A percentile compares a stretch with the other conserved stretches of the same genome.
Evolutionary conservation across 768 basidiomycete genomes (phyloP).

Genomic region (Lactarius sp.): DNA sequence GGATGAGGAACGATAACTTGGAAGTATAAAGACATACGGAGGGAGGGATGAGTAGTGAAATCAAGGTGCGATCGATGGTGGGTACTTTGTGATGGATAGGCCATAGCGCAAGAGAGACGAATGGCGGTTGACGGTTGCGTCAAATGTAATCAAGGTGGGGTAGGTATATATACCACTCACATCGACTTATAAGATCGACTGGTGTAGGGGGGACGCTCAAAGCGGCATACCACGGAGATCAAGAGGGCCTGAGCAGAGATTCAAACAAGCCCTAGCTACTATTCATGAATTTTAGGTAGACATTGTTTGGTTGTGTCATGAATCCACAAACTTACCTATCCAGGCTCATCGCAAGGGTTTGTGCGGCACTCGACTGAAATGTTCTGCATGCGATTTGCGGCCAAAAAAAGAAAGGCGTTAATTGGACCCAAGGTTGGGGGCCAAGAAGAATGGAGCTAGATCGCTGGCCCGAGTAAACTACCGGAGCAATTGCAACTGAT

Average conservation of each 20-base stretch:
- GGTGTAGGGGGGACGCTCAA: slow-evolving; percentile 10
- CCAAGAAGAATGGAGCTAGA: slow-evolving; percentile 19
- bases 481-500: slow-evolving; percentile 9
- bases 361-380: not conserved
- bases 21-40: slow-evolving; percentile 12
- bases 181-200: slow-evolving; percentile 18
- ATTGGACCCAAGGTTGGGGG: slow-evolving; percentile 10
- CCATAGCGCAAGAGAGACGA: slow-evolving; percentile 10
- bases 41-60: slow-evolving; percentile 23
- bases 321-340: slow-evolving; percentile 19
- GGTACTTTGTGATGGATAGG: slow-evolving; percentile 13
- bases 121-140: slow-evolving; percentile 7
- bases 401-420: slow-evolving; percentile 1
- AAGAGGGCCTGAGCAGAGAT: slow-evolving; percentile 4
- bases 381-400: slow-evolving; percentile 14
- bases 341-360: slow-evolving; percentile 14
- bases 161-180: slow-evolving; percentile 22
- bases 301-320: slow-evolving; percentile 22
- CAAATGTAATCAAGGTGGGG: slow-evolving; percentile 10
- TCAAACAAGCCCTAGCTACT: slow-evolving; percentile 20
- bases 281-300: slow-evolving; percentile 24
- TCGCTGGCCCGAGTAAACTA: slow-evolving; percentile 14
- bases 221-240: slow-evolving; percentile 18
- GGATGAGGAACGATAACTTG: not conserved
- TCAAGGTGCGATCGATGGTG: slow-evolving; percentile 18